Base-by-base conservation (phyloP, 495 filamentous ascomycete species). In the Neurospora africana region DNA sequence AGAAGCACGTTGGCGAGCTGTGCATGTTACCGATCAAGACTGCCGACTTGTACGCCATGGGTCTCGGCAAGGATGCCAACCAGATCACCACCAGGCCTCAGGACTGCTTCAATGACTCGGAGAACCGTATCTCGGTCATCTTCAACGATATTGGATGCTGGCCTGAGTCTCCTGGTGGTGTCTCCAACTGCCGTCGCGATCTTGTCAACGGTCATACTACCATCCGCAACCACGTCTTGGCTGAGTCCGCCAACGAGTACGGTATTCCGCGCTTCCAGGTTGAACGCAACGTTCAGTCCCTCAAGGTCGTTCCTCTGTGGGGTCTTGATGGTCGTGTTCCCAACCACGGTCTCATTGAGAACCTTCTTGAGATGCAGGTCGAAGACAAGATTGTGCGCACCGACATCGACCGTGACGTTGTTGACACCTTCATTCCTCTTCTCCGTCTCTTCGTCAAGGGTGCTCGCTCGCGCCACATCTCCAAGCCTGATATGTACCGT, bases 231-330 rank as follows among this genome's bases (percentile, higher is more conserved):
- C 88, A 91, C 73, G 88, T 91, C 81, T 82, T 91, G 40, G 89
- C 87, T 67, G 89, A 91, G 76, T 86, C 87, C 3, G 89, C 88
- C 10, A 90, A 89, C 73, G 89, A 91, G 72, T 90, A 86, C 72
- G 89, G 89, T 13, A 79, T 90, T 11, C 89, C 89, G 5, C 89
- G 89, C 70, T 87, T 89, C 75, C 89, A 91, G 77, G 89, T 88
- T 0, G 89, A 91, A 77, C 84, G 85, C 74, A 91, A 90, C 65
- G 86, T 91, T 8, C 85, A 90, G 72, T 90, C 88, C 0, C 77
- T 91, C 65, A 90, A 89, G 74, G 77, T 89, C n/a, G 83, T 91
- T 53, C 89, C 89, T 5, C 84, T 91, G 0, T 91, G 89, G 89
- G 89, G 89, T 11, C 76, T 91, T 68, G 89, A 91, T 74, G 89